Percentiles rank a stretch among this genome's conserved stretches.
Conservation (phyloP, 1,139 yeast genomes). For the Hansenula lynferdii region DNA sequence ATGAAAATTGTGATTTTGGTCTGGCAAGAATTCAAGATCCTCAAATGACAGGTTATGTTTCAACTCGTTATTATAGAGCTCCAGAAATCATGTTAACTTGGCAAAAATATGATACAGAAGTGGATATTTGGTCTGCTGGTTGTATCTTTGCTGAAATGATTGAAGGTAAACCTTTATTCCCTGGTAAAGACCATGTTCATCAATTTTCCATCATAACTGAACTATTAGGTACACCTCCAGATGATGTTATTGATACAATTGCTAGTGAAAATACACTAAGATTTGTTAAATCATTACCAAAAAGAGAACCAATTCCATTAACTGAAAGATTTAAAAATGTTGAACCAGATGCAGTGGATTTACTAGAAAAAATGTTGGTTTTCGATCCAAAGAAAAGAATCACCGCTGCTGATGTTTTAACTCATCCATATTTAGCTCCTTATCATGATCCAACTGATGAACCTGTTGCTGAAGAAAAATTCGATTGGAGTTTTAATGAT, state of each 20-base stretch:
- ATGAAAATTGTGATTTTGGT: constrained; percentile 97
- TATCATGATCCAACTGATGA: constrained; percentile 98
- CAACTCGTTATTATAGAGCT: constrained; percentile 95
- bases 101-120: constrained; percentile 99
- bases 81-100: constrained; percentile 99
- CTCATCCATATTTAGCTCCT: constrained; percentile 93
- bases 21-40: constrained; percentile 97
- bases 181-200: constrained; percentile 98
- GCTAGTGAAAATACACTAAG: constrained; percentile 93
- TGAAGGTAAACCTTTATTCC: constrained; percentile 97
- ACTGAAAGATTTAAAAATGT: constrained; percentile 78
- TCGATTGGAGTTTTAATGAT: constrained; percentile 98
- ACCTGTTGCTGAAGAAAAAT: constrained; percentile 88
- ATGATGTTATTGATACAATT: constrained; percentile 92
- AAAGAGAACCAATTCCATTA: constrained; percentile 87
- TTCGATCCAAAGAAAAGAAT: constrained; percentile 94
- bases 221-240: constrained; percentile 93
- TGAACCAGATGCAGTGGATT: constrained; percentile 89
- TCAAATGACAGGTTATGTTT: constrained; percentile 98
- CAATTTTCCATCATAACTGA: constrained; percentile 97
- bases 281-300: constrained; percentile 91
- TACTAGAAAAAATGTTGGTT: constrained; percentile 83
- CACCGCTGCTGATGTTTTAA: constrained; percentile 84
- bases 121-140: constrained; percentile 99
- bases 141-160: constrained; percentile 98